Conservation (phyloP, 73 alveolate genomes). For the Paramecium biaurelia region DNA sequence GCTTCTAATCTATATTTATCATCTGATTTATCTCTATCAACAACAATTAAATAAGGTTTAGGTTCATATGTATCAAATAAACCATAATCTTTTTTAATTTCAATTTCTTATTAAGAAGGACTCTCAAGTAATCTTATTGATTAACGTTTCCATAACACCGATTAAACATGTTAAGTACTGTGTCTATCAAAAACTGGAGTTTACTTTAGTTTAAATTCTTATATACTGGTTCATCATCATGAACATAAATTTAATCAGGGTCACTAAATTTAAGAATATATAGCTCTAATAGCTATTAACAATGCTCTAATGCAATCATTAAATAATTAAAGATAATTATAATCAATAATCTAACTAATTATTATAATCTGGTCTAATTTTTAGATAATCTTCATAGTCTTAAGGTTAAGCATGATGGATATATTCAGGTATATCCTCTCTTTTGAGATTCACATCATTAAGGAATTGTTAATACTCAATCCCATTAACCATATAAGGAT, state of each 20-base stretch:
- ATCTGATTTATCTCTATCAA: neutral
- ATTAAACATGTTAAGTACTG: neutral
- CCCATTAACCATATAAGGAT: neutral
- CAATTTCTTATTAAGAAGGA: neutral
- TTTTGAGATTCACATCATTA: neutral
- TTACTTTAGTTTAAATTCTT: neutral
- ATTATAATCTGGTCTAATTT: neutral
- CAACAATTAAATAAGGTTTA: neutral
- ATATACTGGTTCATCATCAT: constrained; percentile 9
- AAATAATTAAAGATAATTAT: neutral
- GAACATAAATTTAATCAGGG: neutral
- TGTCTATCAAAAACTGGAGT: constrained; percentile 22
- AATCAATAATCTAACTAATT: neutral
- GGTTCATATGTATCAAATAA: neutral
- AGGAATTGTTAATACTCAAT: neutral
- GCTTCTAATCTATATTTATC: constrained; percentile 26
- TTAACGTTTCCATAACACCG: neutral
- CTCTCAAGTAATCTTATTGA: neutral
- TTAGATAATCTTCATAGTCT: neutral
- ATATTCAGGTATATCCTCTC: neutral
- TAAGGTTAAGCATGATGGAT: neutral
- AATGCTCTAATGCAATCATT: neutral
- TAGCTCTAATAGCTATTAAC: neutral
- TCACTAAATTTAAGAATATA: neutral
- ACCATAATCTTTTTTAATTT: neutral